Percentiles rank a stretch among this genome's conserved stretches.
These are phyloP conservation scores for Prorocentrum cordatum DNA, from an alignment of 169 alveolate genomes.

Conservation along the genomic window DNA sequence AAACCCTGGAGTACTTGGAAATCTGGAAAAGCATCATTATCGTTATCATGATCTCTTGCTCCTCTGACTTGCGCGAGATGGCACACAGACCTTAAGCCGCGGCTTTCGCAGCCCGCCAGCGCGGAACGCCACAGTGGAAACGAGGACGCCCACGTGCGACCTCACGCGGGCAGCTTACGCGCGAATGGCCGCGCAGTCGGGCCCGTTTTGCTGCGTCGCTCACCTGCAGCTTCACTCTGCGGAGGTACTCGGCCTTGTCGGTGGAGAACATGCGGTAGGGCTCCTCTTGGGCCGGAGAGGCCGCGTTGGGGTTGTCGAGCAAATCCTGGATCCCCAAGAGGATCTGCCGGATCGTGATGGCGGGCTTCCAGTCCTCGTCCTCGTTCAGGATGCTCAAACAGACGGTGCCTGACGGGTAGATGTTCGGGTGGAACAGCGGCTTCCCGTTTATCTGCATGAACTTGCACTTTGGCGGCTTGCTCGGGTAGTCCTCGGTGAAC, in stretches of 20 bases:
- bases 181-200: too few species aligned
- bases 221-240: conserved; percentile 71
- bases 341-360: conserved; percentile 94
- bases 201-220: too few species aligned
- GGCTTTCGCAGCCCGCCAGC: too few species aligned
- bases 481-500: conserved; percentile 97
- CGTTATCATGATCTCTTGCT: too few species aligned
- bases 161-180: too few species aligned
- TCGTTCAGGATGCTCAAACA: conserved; percentile 97
- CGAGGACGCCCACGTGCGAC: too few species aligned
- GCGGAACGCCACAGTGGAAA: too few species aligned
- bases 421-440: conserved; percentile 88
- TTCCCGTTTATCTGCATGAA: conserved; percentile 82
- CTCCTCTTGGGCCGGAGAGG: conserved; percentile 96
- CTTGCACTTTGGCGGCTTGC: conserved; percentile 99
- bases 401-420: conserved; percentile 89
- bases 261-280: conserved; percentile 88
- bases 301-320: conserved; percentile 92
- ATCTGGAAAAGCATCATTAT: too few species aligned
- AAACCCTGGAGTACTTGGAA: too few species aligned
- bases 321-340: conserved; percentile 95
- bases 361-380: conserved; percentile 99
- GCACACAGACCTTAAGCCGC: too few species aligned
- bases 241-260: conserved; percentile 86
- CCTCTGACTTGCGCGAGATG: too few species aligned